Evolutionary conservation across 2,329 filamentous ascomycete genomes (phyloP).

Genomic region (Torrubiella hemipterigena): DNA sequence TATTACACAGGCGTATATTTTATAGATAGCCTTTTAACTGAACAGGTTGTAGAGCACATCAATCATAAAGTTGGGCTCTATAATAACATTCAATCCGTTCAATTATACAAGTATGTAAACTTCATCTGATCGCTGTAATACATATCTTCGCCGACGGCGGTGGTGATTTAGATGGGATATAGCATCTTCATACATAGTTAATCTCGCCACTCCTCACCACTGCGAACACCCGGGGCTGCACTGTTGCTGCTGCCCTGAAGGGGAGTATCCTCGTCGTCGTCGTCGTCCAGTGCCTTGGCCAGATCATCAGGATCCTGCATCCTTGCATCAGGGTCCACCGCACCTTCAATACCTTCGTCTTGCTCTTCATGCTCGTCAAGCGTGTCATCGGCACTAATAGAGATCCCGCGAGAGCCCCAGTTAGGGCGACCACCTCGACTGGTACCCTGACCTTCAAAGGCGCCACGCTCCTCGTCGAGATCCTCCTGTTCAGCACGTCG

Average conservation of each 20-base stretch:
- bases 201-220: constrained; percentile 35
- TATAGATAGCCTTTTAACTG: no score
- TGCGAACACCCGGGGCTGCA: constrained; percentile 26
- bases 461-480: constrained; percentile 49
- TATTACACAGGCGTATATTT: no score
- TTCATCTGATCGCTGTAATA: no score
- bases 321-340: constrained; percentile 48
- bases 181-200: no score
- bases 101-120: no score
- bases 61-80: no score
- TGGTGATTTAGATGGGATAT: no score
- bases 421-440: constrained; percentile 29
- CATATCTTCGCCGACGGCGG: no score
- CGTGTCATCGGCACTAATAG: constrained; percentile 52
- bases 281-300: constrained; percentile 44
- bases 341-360: constrained; percentile 31
- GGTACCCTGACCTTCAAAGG: constrained; percentile 17
- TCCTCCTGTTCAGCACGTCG: constrained; percentile 38
- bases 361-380: constrained; percentile 39
- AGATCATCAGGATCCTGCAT: constrained; percentile 58
- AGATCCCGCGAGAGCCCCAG: constrained; percentile 55
- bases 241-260: constrained; percentile 14
- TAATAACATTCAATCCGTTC: no score
- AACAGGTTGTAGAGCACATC: no score
- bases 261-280: constrained; percentile 37